Percentiles rank a stretch among this genome's conserved stretches.
These are phyloP conservation scores for Cutaneotrichosporon cavernicola DNA, from an alignment of 1,284 basidiomycete species.

Conservation along the genomic window DNA sequence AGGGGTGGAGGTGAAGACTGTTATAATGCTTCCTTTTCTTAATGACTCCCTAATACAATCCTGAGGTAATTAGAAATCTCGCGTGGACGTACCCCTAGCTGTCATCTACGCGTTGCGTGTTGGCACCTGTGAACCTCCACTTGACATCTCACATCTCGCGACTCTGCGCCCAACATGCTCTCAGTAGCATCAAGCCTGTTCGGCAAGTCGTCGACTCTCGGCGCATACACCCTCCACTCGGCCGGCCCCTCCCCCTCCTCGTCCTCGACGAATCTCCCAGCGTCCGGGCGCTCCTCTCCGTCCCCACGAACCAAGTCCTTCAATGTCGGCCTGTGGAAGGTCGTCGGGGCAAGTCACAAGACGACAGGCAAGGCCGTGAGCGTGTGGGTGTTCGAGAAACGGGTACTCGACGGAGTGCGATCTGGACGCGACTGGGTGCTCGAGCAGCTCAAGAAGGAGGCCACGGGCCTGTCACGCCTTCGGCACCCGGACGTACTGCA, in stretches of 20 bases:
- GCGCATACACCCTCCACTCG: slow-evolving; percentile 68
- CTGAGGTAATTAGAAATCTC: not conserved
- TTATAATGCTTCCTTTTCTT: not conserved
- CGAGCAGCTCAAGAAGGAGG: slow-evolving; percentile 86
- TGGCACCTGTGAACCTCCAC: not conserved
- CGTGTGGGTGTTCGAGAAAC: slow-evolving; percentile 87
- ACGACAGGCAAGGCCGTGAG: slow-evolving; percentile 81
- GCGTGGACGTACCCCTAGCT: not conserved
- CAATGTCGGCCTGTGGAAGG: slow-evolving; percentile 80
- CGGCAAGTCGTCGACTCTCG: slow-evolving; percentile 76
- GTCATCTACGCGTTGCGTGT: not conserved
- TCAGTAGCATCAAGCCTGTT: slow-evolving; percentile 76
- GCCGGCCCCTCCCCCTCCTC: slow-evolving; percentile 37
- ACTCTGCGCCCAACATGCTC: slow-evolving; percentile 6
- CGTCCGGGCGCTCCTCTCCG: slow-evolving; percentile 54
- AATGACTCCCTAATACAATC: not conserved
- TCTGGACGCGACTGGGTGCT: slow-evolving; percentile 64
- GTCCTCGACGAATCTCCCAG: slow-evolving; percentile 48
- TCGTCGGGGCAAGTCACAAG: slow-evolving; percentile 80
- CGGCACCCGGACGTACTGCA: slow-evolving; percentile 96
- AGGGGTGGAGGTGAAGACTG: slow-evolving; percentile 1
- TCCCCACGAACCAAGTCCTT: slow-evolving; percentile 52
- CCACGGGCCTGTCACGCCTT: slow-evolving; percentile 76
- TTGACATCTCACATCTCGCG: not conserved
- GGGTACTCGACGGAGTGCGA: slow-evolving; percentile 68